A percentile compares a stretch with the other conserved stretches of the same genome.
These are phyloP conservation scores for Smallanthus sonchifolius DNA, from an alignment of 129 eudicot species.

Conservation along the genomic window DNA sequence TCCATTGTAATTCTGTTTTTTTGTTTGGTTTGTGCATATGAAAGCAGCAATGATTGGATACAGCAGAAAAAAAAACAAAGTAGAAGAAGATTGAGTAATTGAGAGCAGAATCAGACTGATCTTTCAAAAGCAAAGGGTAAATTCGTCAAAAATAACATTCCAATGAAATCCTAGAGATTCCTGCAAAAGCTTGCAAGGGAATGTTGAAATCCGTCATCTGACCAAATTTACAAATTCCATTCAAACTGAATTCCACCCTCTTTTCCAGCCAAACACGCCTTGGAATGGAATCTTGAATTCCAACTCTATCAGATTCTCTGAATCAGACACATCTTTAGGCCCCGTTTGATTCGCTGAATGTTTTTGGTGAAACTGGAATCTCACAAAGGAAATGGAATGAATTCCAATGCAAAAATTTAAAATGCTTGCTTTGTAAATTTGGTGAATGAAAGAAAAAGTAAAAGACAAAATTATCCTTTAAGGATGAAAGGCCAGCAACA, in stretches of 20 bases:
- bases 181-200: not conserved
- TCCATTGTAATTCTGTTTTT: not conserved
- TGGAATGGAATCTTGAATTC: not conserved
- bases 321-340: constrained; percentile 5
- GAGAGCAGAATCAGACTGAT: not conserved
- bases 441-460: no score
- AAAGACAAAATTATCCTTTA: no score
- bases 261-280: not conserved
- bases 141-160: not conserved
- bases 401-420: no score
- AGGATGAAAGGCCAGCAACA: no score
- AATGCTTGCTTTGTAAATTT: no score
- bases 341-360: no score
- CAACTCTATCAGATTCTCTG: not conserved
- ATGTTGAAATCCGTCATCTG: not conserved
- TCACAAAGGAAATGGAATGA: no score
- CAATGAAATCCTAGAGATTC: not conserved
- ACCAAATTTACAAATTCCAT: not conserved
- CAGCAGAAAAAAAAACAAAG: constrained; percentile 4
- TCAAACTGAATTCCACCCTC: not conserved
- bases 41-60: not conserved
- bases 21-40: not conserved
- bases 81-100: not conserved
- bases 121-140: not conserved
- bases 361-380: no score